phyloP scores from a whole-genome alignment of 2,329 filamentous ascomycete genomes.

The Venturia oleaginea region DNA sequence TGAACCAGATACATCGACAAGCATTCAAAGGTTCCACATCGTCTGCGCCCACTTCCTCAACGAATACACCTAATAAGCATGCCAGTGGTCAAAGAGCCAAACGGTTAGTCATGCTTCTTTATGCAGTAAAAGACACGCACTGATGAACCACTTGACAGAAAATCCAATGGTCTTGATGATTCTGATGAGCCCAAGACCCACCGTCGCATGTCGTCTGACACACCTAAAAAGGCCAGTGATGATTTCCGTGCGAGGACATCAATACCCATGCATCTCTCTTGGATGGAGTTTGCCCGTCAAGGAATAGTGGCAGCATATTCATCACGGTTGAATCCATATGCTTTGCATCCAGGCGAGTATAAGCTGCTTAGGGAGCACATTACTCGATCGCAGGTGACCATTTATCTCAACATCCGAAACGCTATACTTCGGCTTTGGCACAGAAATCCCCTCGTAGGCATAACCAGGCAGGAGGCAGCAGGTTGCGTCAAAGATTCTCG shows the following conservation, averaged over 20 bases:
- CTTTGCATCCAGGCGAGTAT: slow-evolving; percentile 78
- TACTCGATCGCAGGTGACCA: slow-evolving; percentile 81
- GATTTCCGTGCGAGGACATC: slow-evolving; percentile 27
- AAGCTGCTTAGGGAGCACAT: slow-evolving; percentile 69
- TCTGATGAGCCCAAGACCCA: slow-evolving; percentile 3
- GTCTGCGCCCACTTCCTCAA: not conserved
- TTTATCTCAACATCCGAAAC: slow-evolving; percentile 93
- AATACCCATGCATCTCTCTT: slow-evolving; percentile 65
- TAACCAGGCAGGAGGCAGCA: slow-evolving; percentile 76
- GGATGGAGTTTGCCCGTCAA: slow-evolving; percentile 77
- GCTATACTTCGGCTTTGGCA: slow-evolving; percentile 87
- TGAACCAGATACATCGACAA: not conserved
- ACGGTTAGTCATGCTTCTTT: not conserved
- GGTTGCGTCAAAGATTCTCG: slow-evolving; percentile 81
- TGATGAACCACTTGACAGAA: not conserved
- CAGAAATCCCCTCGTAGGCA: slow-evolving; percentile 71
- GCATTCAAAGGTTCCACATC: not conserved
- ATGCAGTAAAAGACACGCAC: not conserved
- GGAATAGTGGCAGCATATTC: slow-evolving; percentile 84
- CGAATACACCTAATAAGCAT: slow-evolving; percentile 4
- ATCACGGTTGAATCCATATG: slow-evolving; percentile 81
- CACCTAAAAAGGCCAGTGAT: slow-evolving; percentile 12
- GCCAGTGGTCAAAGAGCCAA: not conserved
- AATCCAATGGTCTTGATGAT: slow-evolving; percentile 9
- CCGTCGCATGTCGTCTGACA: slow-evolving; percentile 4